phyloP scores from a whole-genome alignment of 139 green algal genomes.

The Volvox reticuliferus region DNA sequence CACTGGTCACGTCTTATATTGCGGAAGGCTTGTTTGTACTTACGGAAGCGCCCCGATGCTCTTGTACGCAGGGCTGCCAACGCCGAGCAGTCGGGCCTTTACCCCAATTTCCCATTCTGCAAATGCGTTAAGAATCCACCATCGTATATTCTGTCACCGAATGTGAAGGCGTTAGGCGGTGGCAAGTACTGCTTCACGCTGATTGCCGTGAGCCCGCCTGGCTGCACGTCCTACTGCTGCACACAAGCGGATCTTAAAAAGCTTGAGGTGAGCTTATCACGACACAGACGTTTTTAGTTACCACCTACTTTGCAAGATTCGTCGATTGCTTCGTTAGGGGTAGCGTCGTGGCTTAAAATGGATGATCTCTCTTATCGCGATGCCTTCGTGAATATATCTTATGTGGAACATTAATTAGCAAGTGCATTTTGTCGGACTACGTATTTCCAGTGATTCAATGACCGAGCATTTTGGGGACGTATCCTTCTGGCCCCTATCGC shows the following conservation, averaged over 20 bases:
- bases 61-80: slow-evolving; percentile 3
- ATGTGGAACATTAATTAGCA: too few species aligned
- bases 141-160: not conserved
- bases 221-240: slow-evolving; percentile 13
- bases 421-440: too few species aligned
- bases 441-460: too few species aligned
- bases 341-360: too few species aligned
- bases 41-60: not conserved
- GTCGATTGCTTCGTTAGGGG: too few species aligned
- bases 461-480: too few species aligned
- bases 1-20: too few species aligned
- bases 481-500: not conserved
- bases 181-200: slow-evolving; percentile 40
- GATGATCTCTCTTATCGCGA: too few species aligned
- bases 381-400: too few species aligned
- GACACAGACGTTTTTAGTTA: too few species aligned
- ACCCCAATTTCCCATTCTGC: slow-evolving; percentile 34
- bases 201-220: not conserved
- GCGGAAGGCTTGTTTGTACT: not conserved
- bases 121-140: not conserved
- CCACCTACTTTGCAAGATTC: too few species aligned
- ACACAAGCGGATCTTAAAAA: slow-evolving; percentile 20
- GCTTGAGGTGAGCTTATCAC: slow-evolving; percentile 4
- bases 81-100: not conserved
- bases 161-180: not conserved